A percentile compares a stretch with the other conserved stretches of the same genome.
These are phyloP conservation scores for Sesbania bispinosa DNA, from an alignment of 306 rosid species.

Conservation along the genomic window DNA sequence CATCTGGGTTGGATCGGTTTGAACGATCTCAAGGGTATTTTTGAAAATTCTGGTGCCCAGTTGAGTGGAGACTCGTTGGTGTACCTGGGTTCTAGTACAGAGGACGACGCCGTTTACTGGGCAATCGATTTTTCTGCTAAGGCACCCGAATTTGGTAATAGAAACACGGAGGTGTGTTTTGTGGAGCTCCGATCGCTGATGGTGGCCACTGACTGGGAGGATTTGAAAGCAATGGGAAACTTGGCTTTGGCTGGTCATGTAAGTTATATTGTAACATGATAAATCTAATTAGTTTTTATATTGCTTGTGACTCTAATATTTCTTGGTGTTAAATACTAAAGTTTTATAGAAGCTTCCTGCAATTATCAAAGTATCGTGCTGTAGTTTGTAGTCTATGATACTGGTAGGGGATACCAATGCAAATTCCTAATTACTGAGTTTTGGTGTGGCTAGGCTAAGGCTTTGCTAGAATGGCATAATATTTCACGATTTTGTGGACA, in stretches of 20 bases:
- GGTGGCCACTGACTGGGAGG: slow-evolving; percentile 91
- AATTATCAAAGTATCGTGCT: not conserved
- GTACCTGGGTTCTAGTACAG: slow-evolving; percentile 59
- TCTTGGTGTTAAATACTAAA: not conserved
- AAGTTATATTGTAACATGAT: slow-evolving; percentile 26
- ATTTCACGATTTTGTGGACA: slow-evolving; percentile 75
- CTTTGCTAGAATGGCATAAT: slow-evolving; percentile 83
- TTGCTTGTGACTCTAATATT: not conserved
- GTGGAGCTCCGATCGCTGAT: slow-evolving; percentile 81
- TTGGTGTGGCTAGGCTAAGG: slow-evolving; percentile 70
- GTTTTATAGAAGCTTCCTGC: not conserved
- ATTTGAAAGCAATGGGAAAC: slow-evolving; percentile 52
- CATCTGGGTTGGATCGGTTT: slow-evolving; percentile 73
- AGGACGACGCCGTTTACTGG: slow-evolving; percentile 70
- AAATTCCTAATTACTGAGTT: slow-evolving; percentile 17
- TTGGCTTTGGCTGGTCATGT: slow-evolving; percentile 94
- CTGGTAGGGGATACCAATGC: not conserved
- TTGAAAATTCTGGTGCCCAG: slow-evolving; percentile 40
- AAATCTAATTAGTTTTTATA: not conserved
- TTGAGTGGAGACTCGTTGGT: slow-evolving; percentile 61
- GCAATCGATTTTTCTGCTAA: slow-evolving; percentile 69
- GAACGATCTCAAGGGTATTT: slow-evolving; percentile 41
- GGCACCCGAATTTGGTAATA: slow-evolving; percentile 42
- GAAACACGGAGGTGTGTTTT: slow-evolving; percentile 35
- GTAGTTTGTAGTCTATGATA: not conserved